A percentile compares a stretch with the other conserved stretches of the same genome.
Conservation (phyloP, 257 asterid genomes). For the Solanum pennellii region DNA sequence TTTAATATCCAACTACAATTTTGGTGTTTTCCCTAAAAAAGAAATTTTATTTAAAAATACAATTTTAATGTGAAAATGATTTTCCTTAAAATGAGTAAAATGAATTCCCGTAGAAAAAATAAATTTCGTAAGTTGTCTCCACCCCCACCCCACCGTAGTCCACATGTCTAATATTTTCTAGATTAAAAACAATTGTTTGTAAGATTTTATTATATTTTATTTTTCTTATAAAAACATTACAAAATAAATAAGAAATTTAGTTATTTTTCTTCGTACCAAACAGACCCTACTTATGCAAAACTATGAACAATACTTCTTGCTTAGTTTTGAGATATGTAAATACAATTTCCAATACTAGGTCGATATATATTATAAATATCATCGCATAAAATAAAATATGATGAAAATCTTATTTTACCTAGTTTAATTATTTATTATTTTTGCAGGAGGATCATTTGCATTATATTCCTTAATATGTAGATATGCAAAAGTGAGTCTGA, state of each 20-base stretch:
- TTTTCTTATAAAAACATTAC: background rate
- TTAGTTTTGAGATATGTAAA: background rate
- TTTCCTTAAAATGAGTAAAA: background rate
- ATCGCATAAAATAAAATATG: background rate
- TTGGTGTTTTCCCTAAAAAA: background rate
- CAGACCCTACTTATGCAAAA: background rate
- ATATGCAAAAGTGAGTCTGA: conserved; percentile 48
- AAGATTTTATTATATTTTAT: no score
- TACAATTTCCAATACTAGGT: background rate
- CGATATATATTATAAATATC: background rate
- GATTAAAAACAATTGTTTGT: background rate
- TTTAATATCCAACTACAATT: no score
- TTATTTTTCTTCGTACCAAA: background rate
- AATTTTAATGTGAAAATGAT: no score
- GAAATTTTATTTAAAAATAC: background rate
- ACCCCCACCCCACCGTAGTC: background rate
- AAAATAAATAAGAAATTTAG: background rate
- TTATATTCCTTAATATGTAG: conserved; percentile 56
- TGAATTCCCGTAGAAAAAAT: no score
- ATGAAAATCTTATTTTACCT: background rate
- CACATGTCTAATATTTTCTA: background rate
- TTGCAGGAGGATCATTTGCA: conserved; percentile 70
- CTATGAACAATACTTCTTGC: background rate
- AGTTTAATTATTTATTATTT: background rate
- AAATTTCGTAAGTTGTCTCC: background rate